phyloP scores from a whole-genome alignment of 305 asterid genomes.

The Rubia peregrina region DNA sequence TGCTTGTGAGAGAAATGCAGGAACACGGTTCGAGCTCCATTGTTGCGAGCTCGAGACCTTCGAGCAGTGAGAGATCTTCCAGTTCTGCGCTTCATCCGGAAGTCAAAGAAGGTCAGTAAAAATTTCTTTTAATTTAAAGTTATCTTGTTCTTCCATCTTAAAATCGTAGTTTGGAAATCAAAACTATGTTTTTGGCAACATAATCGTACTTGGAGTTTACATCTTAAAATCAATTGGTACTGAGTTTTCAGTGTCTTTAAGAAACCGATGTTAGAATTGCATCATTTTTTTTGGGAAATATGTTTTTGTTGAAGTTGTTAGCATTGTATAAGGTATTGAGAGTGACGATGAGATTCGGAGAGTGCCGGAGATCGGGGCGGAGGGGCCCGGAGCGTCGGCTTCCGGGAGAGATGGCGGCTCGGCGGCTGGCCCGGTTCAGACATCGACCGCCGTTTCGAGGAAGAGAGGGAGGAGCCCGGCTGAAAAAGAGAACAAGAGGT shows the following conservation, averaged over 20 bases:
- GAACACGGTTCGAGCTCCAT: constrained; percentile 84
- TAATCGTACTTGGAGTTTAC: no score
- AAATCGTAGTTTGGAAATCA: no score
- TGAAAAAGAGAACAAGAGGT: constrained; percentile 89
- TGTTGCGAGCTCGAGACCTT: constrained; percentile 77
- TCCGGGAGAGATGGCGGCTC: constrained; percentile 48
- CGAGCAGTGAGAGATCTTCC: constrained; percentile 96
- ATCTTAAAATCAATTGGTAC: no score
- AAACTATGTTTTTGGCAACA: no score
- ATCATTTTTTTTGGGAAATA: neutral
- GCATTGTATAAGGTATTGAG: constrained; percentile 60
- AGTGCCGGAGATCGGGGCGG: constrained; percentile 93
- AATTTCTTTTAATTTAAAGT: no score
- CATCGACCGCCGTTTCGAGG: constrained; percentile 48
- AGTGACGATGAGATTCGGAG: constrained; percentile 96
- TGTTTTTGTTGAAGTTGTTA: neutral
- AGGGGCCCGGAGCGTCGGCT: constrained; percentile 38
- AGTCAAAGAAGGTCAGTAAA: constrained; percentile 56
- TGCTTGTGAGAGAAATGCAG: constrained; percentile 47
- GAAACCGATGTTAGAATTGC: neutral
- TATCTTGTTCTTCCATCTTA: no score
- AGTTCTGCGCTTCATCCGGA: constrained; percentile 78
- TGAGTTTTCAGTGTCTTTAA: no score
- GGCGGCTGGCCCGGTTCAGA: constrained; percentile 47
- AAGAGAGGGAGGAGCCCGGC: constrained; percentile 86